Percentiles rank a stretch among this genome's conserved stretches.
Conservation (phyloP, 441 rosid species). For the Breynia disticha region DNA sequence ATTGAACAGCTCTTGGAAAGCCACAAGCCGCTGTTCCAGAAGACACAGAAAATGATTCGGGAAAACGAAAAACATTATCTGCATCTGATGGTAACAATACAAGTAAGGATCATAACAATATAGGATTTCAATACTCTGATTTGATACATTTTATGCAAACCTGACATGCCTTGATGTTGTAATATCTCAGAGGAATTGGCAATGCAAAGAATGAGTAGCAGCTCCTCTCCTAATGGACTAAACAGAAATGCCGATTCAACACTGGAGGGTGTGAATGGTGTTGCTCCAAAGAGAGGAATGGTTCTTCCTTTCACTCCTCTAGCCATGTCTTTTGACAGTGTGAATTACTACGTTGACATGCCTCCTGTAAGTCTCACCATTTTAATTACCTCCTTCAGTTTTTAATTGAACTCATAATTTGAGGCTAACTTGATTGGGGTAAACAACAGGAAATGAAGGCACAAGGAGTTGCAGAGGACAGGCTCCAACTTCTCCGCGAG, state of each 20-base stretch:
- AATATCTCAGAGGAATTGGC: conserved; percentile 40
- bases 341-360: conserved; percentile 82
- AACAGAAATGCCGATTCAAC: conserved; percentile 23
- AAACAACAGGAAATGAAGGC: conserved; percentile 68
- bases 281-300: conserved; percentile 67
- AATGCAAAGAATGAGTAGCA: conserved; percentile 37
- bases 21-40: conserved; percentile 61
- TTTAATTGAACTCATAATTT: neutral
- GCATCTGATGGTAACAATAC: conserved; percentile 33
- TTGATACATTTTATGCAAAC: too few relatives aligned
- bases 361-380: conserved; percentile 45
- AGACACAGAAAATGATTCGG: conserved; percentile 31
- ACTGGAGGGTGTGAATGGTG: conserved; percentile 26
- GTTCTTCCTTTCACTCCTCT: conserved; percentile 85
- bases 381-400: neutral
- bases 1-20: conserved; percentile 49
- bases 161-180: neutral
- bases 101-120: conserved; percentile 26
- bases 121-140: too few relatives aligned
- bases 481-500: conserved; percentile 53
- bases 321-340: conserved; percentile 70
- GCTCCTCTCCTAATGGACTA: conserved; percentile 16
- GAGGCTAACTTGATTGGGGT: neutral
- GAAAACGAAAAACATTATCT: conserved; percentile 17
- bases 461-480: conserved; percentile 65